Percentiles rank a stretch among this genome's conserved stretches.
These are phyloP conservation scores for Kwoniella dejecticola DNA, from an alignment of 768 basidiomycete species.

Conservation along the genomic window DNA sequence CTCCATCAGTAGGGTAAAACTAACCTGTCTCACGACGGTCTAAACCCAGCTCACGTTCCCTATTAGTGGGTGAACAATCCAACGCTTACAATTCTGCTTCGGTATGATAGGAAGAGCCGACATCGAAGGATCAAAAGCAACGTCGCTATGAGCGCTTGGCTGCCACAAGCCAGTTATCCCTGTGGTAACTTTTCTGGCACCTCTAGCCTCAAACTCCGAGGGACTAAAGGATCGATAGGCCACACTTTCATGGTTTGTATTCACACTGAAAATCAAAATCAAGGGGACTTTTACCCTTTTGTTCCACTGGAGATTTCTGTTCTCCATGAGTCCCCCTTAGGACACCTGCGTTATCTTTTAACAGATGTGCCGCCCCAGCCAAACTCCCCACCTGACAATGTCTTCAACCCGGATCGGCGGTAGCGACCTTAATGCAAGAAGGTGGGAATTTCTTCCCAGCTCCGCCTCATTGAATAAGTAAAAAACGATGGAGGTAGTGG, in stretches of 20 bases:
- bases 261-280: constrained; percentile 80
- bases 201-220: constrained; percentile 76
- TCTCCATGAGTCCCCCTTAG: constrained; percentile 75
- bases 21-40: constrained; percentile 65
- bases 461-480: constrained; percentile 77
- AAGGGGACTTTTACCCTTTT: constrained; percentile 79
- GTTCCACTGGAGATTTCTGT: constrained; percentile 79
- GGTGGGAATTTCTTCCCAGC: constrained; percentile 59
- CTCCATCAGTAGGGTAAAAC: constrained; percentile 82
- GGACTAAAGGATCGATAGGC: constrained; percentile 81
- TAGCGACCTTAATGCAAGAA: constrained; percentile 60
- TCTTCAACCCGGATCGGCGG: constrained; percentile 68
- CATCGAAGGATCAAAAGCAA: constrained; percentile 79
- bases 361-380: constrained; percentile 74
- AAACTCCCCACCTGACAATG: constrained; percentile 81
- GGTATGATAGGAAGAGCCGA: constrained; percentile 78
- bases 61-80: constrained; percentile 80
- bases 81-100: constrained; percentile 73
- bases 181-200: constrained; percentile 79
- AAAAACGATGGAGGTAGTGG: constrained; percentile 79
- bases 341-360: constrained; percentile 79
- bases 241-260: constrained; percentile 81
- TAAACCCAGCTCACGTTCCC: constrained; percentile 70
- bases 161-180: constrained; percentile 79
- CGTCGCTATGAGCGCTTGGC: constrained; percentile 75